phyloP scores from a whole-genome alignment of 2,329 filamentous ascomycete species.

The Elsinoe necatrix region DNA sequence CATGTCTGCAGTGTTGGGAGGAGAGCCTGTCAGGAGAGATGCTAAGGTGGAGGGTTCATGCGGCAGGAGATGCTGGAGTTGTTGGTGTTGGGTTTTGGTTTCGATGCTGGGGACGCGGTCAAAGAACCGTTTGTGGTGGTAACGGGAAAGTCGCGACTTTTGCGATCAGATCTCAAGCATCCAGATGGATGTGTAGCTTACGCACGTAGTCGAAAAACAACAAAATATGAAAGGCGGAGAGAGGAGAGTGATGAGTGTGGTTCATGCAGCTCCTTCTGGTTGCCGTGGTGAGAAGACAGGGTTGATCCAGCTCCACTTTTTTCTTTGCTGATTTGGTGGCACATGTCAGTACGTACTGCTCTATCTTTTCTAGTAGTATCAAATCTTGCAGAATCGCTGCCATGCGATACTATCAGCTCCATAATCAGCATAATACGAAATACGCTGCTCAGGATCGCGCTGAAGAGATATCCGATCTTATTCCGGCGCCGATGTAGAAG shows the following conservation, averaged over 20 bases:
- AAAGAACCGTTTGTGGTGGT: not conserved
- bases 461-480: no score
- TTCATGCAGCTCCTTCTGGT: not conserved
- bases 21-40: not conserved
- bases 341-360: not conserved
- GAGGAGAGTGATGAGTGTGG: not conserved
- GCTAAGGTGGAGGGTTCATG: not conserved
- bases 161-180: not conserved
- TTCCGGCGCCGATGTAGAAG: no score
- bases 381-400: no score
- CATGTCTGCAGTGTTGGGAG: not conserved
- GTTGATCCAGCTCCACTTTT: not conserved
- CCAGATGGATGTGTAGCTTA: not conserved
- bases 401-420: no score
- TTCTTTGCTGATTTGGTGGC: not conserved
- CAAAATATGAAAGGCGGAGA: not conserved
- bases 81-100: not conserved
- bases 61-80: not conserved
- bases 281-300: not conserved
- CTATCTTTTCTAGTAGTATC: no score
- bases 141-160: not conserved
- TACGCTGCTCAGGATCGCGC: no score
- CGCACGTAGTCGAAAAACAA: no score
- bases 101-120: not conserved
- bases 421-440: no score